Base-by-base conservation (phyloP, 495 filamentous ascomycete species). In the Trichoderma parareesei region DNA sequence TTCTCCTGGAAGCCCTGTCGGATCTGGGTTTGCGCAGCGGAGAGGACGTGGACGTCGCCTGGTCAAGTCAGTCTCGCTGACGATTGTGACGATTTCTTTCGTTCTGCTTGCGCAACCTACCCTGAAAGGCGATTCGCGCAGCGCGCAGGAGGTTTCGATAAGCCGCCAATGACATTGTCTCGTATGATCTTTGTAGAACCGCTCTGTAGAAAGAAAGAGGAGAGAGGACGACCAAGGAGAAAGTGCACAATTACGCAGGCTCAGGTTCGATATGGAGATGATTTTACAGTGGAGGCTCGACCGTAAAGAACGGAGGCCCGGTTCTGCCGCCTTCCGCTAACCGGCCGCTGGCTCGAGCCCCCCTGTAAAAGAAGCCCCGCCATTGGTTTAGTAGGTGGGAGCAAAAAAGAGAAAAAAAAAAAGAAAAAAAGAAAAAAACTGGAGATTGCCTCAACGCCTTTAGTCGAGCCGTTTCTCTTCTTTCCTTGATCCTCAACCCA, bases 61-160 rank as follows among this genome's bases (percentile, higher is more conserved):
- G 62, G n/a, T 38, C 4, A 8, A 57, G 18, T 33, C 11, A 33
- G 16, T 37, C 53, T 4, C 14, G 61, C 3, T 33, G 8, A 3
- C 0, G 40, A 37, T n/a, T 16, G 7, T 13, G 46, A 64, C 0
- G 14, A 55, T 5, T 11, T 40, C 11, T 16, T 16, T 6, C n/a
- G 43, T 64, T 11, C 7, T 27, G 20, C 41, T 38, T 60, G 64
- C 9, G 38, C 27, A 16, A 60, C 67, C 3, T 75, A 96, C 93
- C 88, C 79, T 86, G 78, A 76, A 98, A 98, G 53, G 92, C 93
- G 65, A 93, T 79, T 38, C 87, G 81, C 40, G 90, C 86, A 37
- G 92, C 87, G 61, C 95, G 94, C 65, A 97, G 82, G 40, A 98
- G 75, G 66, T 89, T 80, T 67, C 93, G 83, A 76, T 97, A 98